Evolutionary conservation across 2,329 filamentous ascomycete species (phyloP).

Genomic region (Pseudogymnoascus sp.): DNA sequence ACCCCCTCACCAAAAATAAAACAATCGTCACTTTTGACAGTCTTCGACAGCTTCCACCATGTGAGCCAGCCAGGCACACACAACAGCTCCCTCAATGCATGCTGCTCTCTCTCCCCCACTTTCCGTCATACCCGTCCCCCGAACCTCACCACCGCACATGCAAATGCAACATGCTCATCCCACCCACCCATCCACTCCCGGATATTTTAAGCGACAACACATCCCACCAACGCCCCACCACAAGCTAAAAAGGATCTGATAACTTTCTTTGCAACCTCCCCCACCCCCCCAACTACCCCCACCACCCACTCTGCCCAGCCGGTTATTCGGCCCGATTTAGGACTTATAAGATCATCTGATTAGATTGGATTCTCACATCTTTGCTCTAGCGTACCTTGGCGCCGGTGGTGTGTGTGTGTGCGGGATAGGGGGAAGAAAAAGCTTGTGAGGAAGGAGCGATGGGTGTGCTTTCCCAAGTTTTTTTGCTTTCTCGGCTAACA

Average conservation of each 20-base stretch:
- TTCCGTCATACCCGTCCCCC: neutral
- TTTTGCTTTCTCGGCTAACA: neutral
- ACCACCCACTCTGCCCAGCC: neutral
- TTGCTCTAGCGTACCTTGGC: neutral
- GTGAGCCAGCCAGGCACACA: neutral
- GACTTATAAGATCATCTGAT: slow-evolving; percentile 7
- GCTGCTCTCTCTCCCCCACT: neutral
- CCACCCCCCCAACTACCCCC: neutral
- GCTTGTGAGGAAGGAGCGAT: neutral
- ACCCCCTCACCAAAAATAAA: neutral
- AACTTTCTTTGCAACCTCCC: neutral
- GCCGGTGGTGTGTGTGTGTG: neutral
- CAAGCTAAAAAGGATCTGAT: slow-evolving; percentile 2
- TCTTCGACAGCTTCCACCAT: neutral
- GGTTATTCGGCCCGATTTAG: neutral
- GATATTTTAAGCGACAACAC: slow-evolving; percentile 1
- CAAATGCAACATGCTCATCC: slow-evolving; percentile 7
- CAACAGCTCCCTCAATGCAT: neutral
- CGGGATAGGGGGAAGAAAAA: neutral
- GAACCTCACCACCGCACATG: neutral
- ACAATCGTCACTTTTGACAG: neutral
- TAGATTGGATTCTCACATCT: slow-evolving; percentile 1
- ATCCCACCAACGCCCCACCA: neutral
- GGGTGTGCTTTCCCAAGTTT: neutral
- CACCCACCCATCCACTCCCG: neutral